Evolutionary conservation across 176 grass and related monocot species (phyloP).

Genomic region (Rhynchospora pubera): DNA sequence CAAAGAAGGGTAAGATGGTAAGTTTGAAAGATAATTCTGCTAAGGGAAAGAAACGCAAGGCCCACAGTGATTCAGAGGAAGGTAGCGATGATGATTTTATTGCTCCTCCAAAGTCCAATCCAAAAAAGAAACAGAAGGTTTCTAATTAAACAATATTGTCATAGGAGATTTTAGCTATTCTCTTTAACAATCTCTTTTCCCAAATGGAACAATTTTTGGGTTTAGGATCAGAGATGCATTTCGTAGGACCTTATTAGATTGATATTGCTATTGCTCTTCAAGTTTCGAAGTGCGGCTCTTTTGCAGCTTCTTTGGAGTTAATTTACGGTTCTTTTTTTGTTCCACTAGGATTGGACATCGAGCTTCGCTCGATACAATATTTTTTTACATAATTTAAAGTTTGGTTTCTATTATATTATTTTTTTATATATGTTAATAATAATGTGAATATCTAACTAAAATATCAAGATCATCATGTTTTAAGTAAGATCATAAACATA

Average conservation of each 20-base stretch:
- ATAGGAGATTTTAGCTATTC: not conserved
- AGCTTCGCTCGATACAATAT: too few relatives aligned
- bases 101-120: not conserved
- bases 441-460: too few relatives aligned
- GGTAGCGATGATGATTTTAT: slow-evolving; percentile 22
- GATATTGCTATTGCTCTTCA: not conserved
- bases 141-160: not conserved
- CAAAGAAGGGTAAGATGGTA: slow-evolving; percentile 6
- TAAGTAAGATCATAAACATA: too few relatives aligned
- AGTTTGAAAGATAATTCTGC: not conserved
- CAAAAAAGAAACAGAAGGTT: slow-evolving; percentile 19
- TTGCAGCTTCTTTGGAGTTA: not conserved
- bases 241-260: not conserved
- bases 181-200: not conserved
- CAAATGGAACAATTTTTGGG: not conserved
- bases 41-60: slow-evolving; percentile 16
- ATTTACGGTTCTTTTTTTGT: not conserved
- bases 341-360: too few relatives aligned
- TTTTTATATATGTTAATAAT: too few relatives aligned
- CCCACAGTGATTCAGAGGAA: not conserved
- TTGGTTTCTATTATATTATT: too few relatives aligned
- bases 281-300: not conserved
- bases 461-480: too few relatives aligned
- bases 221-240: not conserved
- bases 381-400: too few relatives aligned